These are phyloP conservation scores for Colletotrichum paranaense DNA, from an alignment of 2,329 filamentous ascomycete species.

Conservation along the genomic window DNA sequence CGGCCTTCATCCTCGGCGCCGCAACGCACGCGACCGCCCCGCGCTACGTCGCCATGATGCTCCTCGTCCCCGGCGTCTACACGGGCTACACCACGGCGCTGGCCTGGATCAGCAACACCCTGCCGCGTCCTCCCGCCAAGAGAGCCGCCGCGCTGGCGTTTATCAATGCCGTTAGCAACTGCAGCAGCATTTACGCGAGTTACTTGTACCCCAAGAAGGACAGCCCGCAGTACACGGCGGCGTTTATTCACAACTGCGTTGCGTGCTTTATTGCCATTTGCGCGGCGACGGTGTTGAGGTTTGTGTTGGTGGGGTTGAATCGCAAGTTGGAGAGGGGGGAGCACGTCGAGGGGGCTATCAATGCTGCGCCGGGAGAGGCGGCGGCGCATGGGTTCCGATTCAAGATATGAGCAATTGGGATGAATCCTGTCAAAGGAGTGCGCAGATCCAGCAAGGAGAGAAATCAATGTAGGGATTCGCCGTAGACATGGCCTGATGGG, in stretches of 20 bases:
- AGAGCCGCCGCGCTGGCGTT: conserved; percentile 76
- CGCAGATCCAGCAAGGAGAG: too few relatives aligned
- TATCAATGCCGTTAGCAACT: conserved; percentile 73
- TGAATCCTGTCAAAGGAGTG: too few relatives aligned
- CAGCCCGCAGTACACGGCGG: conserved; percentile 59
- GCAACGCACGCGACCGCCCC: conserved; percentile 69
- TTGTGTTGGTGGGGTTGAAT: conserved; percentile 74
- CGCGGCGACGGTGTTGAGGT: conserved; percentile 70
- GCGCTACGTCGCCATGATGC: conserved; percentile 62
- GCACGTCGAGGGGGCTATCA: conserved; percentile 65
- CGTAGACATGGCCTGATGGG: too few relatives aligned
- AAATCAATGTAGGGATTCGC: too few relatives aligned
- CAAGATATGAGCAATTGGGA: conserved; percentile 56
- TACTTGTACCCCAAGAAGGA: conserved; percentile 72
- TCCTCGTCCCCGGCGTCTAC: conserved; percentile 52
- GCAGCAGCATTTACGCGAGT: conserved; percentile 69
- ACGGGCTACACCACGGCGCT: conserved; percentile 70
- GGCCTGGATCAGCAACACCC: conserved; percentile 79
- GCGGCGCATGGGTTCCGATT: conserved; percentile 74
- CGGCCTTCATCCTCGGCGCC: conserved; percentile 75
- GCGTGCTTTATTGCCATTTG: conserved; percentile 73
- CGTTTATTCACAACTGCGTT: conserved; percentile 76
- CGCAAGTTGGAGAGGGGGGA: conserved; percentile 76
- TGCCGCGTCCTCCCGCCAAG: conserved; percentile 82
- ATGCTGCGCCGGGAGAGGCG: conserved; percentile 65